phyloP scores from a whole-genome alignment of 768 basidiomycete genomes.

The Russula dissimulans region DNA sequence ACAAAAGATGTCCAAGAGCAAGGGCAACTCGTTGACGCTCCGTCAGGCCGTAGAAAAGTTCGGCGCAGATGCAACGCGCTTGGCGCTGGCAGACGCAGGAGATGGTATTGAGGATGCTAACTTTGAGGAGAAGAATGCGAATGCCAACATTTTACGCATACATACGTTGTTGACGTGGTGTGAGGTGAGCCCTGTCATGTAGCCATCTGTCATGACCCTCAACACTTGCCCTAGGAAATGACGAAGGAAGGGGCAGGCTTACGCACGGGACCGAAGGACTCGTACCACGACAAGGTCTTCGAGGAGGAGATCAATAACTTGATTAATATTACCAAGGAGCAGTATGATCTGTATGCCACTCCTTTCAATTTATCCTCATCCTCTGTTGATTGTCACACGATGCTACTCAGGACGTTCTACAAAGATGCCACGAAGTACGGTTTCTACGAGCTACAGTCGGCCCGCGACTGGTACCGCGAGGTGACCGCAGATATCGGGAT shows the following conservation, averaged over 20 bases:
- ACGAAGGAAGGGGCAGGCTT: slow-evolving; percentile 59
- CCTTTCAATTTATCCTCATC: neutral
- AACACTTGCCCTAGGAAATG: slow-evolving; percentile 54
- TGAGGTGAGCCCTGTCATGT: slow-evolving; percentile 43
- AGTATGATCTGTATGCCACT: slow-evolving; percentile 67
- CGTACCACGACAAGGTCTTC: slow-evolving; percentile 82
- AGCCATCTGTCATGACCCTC: neutral
- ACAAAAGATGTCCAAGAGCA: slow-evolving; percentile 98
- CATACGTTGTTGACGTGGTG: slow-evolving; percentile 90
- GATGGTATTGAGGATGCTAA: slow-evolving; percentile 98
- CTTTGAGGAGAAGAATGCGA: slow-evolving; percentile 97
- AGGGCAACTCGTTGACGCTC: slow-evolving; percentile 90
- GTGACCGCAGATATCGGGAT: slow-evolving; percentile 84
- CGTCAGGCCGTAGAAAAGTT: slow-evolving; percentile 86
- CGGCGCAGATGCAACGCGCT: slow-evolving; percentile 89
- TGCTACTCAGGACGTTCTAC: slow-evolving; percentile 64
- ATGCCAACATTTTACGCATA: slow-evolving; percentile 89
- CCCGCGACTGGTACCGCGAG: slow-evolving; percentile 94
- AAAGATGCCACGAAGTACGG: slow-evolving; percentile 94
- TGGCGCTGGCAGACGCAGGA: slow-evolving; percentile 92
- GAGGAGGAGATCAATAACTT: slow-evolving; percentile 85
- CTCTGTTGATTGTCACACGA: neutral
- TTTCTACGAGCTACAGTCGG: slow-evolving; percentile 89
- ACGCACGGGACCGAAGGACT: slow-evolving; percentile 59
- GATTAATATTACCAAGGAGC: slow-evolving; percentile 69